These are phyloP conservation scores for Candida khao-thaluensis DNA, from an alignment of 805 yeast species.

Conservation along the genomic window DNA sequence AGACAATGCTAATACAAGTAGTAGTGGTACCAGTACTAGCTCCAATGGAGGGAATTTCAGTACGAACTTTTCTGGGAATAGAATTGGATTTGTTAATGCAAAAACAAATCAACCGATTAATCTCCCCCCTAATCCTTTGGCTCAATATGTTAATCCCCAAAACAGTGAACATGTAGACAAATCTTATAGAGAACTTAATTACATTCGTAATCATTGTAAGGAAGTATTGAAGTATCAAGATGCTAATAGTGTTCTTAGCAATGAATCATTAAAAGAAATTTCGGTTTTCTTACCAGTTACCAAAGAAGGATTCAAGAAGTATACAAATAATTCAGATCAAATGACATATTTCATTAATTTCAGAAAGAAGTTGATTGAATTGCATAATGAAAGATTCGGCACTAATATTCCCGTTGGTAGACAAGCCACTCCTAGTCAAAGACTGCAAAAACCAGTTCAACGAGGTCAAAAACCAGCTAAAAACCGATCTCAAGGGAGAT, in stretches of 20 bases:
- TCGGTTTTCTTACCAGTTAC: constrained; percentile 53
- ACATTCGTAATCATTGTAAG: constrained; percentile 43
- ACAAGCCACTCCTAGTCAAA: background rate
- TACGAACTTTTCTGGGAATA: background rate
- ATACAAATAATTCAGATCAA: constrained; percentile 37
- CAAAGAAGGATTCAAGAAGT: constrained; percentile 42
- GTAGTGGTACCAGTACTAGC: constrained; percentile 1
- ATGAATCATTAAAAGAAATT: constrained; percentile 50
- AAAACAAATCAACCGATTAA: constrained; percentile 19
- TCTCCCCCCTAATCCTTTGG: constrained; percentile 20
- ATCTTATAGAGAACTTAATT: constrained; percentile 37
- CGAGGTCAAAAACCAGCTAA: no score
- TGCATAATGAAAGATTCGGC: constrained; percentile 28
- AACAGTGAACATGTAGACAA: constrained; percentile 27
- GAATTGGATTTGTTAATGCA: constrained; percentile 15
- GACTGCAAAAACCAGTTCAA: background rate
- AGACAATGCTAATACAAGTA: background rate
- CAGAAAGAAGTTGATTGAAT: constrained; percentile 31
- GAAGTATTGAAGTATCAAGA: constrained; percentile 34
- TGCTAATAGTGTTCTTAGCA: constrained; percentile 25
- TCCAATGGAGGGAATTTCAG: background rate
- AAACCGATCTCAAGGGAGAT: background rate
- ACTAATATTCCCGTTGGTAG: background rate
- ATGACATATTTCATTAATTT: constrained; percentile 37
- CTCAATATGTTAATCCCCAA: constrained; percentile 16